Evolutionary conservation across 805 yeast genomes (phyloP).

Genomic region (Suhomyces tanzawaensis): DNA sequence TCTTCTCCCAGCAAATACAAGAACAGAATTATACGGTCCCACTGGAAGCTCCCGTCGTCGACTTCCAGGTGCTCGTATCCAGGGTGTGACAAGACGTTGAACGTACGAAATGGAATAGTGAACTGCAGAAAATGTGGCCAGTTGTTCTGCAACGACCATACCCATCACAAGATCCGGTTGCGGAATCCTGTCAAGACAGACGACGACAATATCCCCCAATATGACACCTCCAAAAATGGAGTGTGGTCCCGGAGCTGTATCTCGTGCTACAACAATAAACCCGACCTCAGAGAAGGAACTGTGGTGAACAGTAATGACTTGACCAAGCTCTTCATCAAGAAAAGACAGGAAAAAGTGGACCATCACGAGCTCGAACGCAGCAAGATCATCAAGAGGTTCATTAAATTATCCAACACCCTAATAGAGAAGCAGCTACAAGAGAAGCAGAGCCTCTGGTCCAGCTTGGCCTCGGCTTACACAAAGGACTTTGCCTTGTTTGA

Average conservation of each 20-base stretch:
- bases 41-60: slow-evolving; percentile 56
- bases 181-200: slow-evolving; percentile 18
- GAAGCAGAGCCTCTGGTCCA: slow-evolving; percentile 2
- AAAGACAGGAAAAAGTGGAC: slow-evolving; percentile 47
- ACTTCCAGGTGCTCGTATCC: slow-evolving; percentile 36
- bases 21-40: slow-evolving; percentile 44
- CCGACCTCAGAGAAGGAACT: slow-evolving; percentile 54
- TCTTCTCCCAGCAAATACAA: slow-evolving; percentile 5
- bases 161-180: slow-evolving; percentile 52
- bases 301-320: slow-evolving; percentile 37
- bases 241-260: slow-evolving; percentile 72
- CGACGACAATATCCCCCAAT: slow-evolving; percentile 25
- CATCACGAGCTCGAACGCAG: slow-evolving; percentile 51
- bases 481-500: not conserved
- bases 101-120: slow-evolving; percentile 53
- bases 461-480: not conserved
- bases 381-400: slow-evolving; percentile 56
- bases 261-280: slow-evolving; percentile 53
- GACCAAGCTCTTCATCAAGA: slow-evolving; percentile 38
- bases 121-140: slow-evolving; percentile 79
- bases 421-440: slow-evolving; percentile 14
- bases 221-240: slow-evolving; percentile 39
- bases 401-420: slow-evolving; percentile 40
- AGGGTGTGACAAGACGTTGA: slow-evolving; percentile 43
- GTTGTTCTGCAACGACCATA: slow-evolving; percentile 65